Percentiles rank a stretch among this genome's conserved stretches.
Conservation (phyloP, 1,139 yeast species). For the Candida pseudocylindracea region DNA sequence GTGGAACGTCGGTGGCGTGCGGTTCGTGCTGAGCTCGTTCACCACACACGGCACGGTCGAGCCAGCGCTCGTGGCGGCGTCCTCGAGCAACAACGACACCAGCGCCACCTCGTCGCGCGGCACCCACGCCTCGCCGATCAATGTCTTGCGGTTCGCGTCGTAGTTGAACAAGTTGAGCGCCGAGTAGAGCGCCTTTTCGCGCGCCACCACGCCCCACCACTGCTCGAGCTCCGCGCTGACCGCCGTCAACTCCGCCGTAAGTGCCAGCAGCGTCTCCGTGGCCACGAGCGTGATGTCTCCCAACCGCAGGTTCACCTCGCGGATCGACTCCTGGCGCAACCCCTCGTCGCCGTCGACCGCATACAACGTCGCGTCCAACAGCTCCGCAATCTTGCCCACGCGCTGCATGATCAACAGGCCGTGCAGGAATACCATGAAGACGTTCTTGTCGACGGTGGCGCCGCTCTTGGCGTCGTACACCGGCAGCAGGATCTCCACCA, state of each 20-base stretch:
- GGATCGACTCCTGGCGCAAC: constrained; percentile 29
- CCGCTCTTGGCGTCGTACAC: constrained; percentile 10
- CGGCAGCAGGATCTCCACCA: constrained; percentile 15
- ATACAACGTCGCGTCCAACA: constrained; percentile 63
- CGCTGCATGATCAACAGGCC: constrained; percentile 51
- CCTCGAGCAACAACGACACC: neutral
- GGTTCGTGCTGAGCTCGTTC: constrained; percentile 1
- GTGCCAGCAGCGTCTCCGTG: constrained; percentile 43
- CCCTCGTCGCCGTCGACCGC: constrained; percentile 30
- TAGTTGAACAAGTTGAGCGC: constrained; percentile 64
- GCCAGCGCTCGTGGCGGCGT: neutral
- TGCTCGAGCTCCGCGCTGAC: constrained; percentile 33
- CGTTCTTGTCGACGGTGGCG: constrained; percentile 20
- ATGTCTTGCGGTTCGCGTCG: constrained; percentile 65
- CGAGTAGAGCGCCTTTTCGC: constrained; percentile 58
- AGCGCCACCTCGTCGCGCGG: constrained; percentile 18
- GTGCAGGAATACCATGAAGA: constrained; percentile 73
- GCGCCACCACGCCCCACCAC: constrained; percentile 21
- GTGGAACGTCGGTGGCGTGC: constrained; percentile 1
- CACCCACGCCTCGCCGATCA: constrained; percentile 98
- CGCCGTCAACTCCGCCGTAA: constrained; percentile 46
- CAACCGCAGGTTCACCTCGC: constrained; percentile 33
- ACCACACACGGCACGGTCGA: constrained; percentile 3
- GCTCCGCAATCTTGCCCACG: constrained; percentile 56
- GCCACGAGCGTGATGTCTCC: constrained; percentile 31